Conservation (phyloP, 1,139 yeast species). For the Hyphopichia khmerensis region DNA sequence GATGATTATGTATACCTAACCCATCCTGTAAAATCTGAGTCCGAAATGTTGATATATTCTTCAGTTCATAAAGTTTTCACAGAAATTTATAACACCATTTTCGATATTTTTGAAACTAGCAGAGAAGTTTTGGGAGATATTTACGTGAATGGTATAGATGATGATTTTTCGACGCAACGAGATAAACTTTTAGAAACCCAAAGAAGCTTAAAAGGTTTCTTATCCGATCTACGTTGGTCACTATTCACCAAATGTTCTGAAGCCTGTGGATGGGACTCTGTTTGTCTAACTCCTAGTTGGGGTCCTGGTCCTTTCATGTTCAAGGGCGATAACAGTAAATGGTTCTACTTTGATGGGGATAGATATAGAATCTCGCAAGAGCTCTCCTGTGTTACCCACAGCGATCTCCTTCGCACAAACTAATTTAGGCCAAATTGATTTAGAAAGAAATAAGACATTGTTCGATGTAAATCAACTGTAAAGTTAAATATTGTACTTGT, state of each 20-base stretch:
- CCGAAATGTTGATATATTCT: slow-evolving; percentile 48
- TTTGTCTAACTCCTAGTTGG: slow-evolving; percentile 59
- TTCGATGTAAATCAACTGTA: too few relatives aligned
- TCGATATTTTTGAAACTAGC: slow-evolving; percentile 30
- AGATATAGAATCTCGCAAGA: slow-evolving; percentile 8
- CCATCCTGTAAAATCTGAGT: slow-evolving; percentile 26
- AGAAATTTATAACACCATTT: slow-evolving; percentile 29
- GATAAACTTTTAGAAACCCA: slow-evolving; percentile 6
- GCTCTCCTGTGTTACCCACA: slow-evolving; percentile 7
- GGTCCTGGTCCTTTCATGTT: slow-evolving; percentile 52
- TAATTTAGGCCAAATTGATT: too few relatives aligned
- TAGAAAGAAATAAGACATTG: too few relatives aligned
- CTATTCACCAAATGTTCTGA: slow-evolving; percentile 38
- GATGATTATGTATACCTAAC: slow-evolving; percentile 46
- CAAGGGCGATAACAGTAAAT: not conserved
- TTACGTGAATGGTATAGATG: slow-evolving; percentile 11
- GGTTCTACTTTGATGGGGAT: slow-evolving; percentile 10
- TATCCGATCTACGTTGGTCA: slow-evolving; percentile 33
- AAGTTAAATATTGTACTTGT: too few relatives aligned
- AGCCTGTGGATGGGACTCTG: slow-evolving; percentile 41
- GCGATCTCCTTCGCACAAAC: not conserved
- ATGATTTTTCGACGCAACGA: slow-evolving; percentile 3
- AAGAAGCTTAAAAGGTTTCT: slow-evolving; percentile 7
- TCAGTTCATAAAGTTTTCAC: slow-evolving; percentile 38
- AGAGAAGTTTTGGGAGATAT: slow-evolving; percentile 17